Conservation (phyloP, 2,329 filamentous ascomycete genomes). For the Colletotrichum theobromicola region DNA sequence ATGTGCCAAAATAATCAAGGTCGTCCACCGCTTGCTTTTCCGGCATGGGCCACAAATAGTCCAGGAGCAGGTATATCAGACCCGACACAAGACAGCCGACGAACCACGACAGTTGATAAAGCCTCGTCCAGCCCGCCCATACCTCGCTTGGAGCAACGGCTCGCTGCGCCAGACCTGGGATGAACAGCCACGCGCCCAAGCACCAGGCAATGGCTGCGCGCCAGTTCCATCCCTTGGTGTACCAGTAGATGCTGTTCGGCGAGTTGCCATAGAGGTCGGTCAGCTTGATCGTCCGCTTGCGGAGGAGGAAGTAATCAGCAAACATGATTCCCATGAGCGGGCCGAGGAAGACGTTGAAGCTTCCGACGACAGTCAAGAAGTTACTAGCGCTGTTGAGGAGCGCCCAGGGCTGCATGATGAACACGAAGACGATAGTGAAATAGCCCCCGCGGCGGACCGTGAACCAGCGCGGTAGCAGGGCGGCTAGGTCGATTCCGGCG, state of each 20-base stretch:
- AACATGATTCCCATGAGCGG: constrained; percentile 38
- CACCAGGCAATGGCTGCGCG: constrained; percentile 14
- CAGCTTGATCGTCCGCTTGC: constrained; percentile 36
- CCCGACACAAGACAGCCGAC: constrained; percentile 24
- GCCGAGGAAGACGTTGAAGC: constrained; percentile 36
- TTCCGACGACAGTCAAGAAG: constrained; percentile 28
- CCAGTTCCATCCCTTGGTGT: constrained; percentile 21
- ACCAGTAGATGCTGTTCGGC: constrained; percentile 23
- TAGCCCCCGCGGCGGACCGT: constrained; percentile 6
- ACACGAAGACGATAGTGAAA: constrained; percentile 4
- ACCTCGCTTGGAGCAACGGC: constrained; percentile 13
- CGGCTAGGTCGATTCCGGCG: constrained; percentile 28
- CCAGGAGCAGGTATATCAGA: constrained; percentile 21
- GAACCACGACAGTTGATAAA: constrained; percentile 28
- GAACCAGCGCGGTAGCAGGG: constrained; percentile 25
- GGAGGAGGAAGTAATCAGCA: constrained; percentile 35
- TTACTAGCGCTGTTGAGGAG: constrained; percentile 19
- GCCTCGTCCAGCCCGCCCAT: constrained; percentile 26
- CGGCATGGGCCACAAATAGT: constrained; percentile 24
- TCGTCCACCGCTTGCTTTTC: constrained; percentile 23
- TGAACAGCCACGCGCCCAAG: constrained; percentile 18
- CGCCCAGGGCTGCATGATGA: constrained; percentile 24
- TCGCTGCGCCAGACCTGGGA: constrained; percentile 24
- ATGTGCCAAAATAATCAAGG: constrained; percentile 26
- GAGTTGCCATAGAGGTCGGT: constrained; percentile 32